Conservation (phyloP, 345 rosid genomes). For the Populus nigra region DNA sequence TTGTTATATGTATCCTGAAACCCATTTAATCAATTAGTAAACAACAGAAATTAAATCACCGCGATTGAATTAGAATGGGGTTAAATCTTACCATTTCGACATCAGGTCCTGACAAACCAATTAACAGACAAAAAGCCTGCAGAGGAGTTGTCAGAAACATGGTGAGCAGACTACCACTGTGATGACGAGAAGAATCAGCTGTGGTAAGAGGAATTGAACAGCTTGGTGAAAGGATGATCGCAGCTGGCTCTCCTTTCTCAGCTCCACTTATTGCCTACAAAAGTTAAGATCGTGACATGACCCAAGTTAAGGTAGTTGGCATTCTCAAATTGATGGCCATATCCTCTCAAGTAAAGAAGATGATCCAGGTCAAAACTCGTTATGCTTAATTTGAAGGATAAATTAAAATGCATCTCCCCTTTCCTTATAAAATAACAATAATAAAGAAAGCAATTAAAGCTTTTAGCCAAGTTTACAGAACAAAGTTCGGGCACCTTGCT, state of each 20-base stretch:
- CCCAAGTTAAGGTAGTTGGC: neutral
- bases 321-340: neutral
- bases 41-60: slow-evolving; percentile 7
- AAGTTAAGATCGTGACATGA: slow-evolving; percentile 6
- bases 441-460: neutral
- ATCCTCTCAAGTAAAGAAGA: neutral
- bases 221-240: slow-evolving; percentile 79
- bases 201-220: slow-evolving; percentile 44
- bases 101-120: slow-evolving; percentile 72
- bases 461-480: neutral
- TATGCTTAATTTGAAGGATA: neutral
- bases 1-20: slow-evolving; percentile 55
- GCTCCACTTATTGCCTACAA: slow-evolving; percentile 67
- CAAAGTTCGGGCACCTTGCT: too few relatives aligned
- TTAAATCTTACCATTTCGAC: slow-evolving; percentile 55
- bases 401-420: neutral
- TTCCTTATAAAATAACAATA: neutral
- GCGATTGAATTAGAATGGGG: slow-evolving; percentile 9
- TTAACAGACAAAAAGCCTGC: slow-evolving; percentile 79
- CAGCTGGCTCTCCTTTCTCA: slow-evolving; percentile 96
- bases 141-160: slow-evolving; percentile 80
- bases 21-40: slow-evolving; percentile 15
- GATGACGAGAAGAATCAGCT: slow-evolving; percentile 60
- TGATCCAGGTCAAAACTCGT: neutral
- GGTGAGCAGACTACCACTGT: slow-evolving; percentile 77